Percentiles rank a stretch among this genome's conserved stretches.
phyloP scores from a whole-genome alignment of 345 rosid genomes.

The Sisymbrium irio region DNA sequence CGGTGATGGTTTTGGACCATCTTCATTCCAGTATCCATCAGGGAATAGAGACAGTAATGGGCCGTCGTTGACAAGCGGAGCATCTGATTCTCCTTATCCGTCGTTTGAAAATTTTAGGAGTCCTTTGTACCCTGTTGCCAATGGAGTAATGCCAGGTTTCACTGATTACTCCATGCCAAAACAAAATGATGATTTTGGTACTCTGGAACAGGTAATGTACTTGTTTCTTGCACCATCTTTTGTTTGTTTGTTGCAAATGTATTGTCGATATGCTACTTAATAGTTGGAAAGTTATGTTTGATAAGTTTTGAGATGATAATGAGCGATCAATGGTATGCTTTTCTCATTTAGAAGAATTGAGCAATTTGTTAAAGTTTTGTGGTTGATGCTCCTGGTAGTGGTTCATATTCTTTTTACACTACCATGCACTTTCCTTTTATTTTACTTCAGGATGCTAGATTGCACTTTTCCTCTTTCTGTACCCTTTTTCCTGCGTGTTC shows the following conservation, averaged over 20 bases:
- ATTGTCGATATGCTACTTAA: slow-evolving; percentile 2
- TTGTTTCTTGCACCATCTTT: not conserved
- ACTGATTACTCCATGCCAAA: slow-evolving; percentile 52
- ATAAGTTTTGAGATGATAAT: slow-evolving; percentile 7
- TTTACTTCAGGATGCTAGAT: not conserved
- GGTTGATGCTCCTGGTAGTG: not conserved
- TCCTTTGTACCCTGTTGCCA: slow-evolving; percentile 35
- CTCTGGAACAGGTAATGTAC: slow-evolving; percentile 82
- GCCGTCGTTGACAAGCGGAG: slow-evolving; percentile 30
- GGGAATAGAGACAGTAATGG: slow-evolving; percentile 39
- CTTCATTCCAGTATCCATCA: slow-evolving; percentile 36
- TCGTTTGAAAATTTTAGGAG: slow-evolving; percentile 34
- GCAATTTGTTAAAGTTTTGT: slow-evolving; percentile 11
- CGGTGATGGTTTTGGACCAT: slow-evolving; percentile 38
- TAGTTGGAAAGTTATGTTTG: slow-evolving; percentile 11
- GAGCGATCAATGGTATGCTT: not conserved
- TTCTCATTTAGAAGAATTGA: not conserved
- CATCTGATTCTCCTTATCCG: slow-evolving; percentile 35
- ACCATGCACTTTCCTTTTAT: not conserved
- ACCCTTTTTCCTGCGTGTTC: slow-evolving; percentile 8
- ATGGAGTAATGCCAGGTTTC: slow-evolving; percentile 40
- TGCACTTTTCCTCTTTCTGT: not conserved
- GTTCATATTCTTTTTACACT: not conserved
- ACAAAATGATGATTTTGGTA: slow-evolving; percentile 80
- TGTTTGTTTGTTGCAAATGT: not conserved